Percentiles rank a stretch among this genome's conserved stretches.
Conservation (phyloP, 331 rosid genomes). For the Malus hybrid region DNA sequence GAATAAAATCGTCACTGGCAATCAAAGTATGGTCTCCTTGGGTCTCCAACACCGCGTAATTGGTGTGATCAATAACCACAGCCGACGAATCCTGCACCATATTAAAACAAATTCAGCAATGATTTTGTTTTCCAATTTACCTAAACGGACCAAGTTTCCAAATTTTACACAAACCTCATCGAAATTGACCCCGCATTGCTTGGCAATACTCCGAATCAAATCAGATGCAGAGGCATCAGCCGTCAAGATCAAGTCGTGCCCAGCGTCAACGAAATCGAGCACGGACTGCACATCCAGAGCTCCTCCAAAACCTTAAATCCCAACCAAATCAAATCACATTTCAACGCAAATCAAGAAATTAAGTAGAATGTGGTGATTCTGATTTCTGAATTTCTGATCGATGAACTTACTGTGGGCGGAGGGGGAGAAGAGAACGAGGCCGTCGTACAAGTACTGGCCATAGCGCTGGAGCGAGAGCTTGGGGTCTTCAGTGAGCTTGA, state of each 20-base stretch:
- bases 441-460: neutral
- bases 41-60: neutral
- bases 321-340: neutral
- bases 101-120: neutral
- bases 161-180: neutral
- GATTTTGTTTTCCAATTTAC: neutral
- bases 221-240: neutral
- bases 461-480: neutral
- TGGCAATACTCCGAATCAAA: neutral
- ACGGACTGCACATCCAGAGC: neutral
- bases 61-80: neutral
- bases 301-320: neutral
- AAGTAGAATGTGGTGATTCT: neutral
- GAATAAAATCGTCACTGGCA: neutral
- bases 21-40: constrained; percentile 8
- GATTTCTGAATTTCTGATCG: neutral
- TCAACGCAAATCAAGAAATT: neutral
- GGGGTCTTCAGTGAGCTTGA: neutral
- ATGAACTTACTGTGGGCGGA: neutral
- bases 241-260: neutral
- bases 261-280: neutral
- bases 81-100: neutral
- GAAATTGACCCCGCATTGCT: neutral
- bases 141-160: neutral
- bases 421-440: neutral